phyloP scores from a whole-genome alignment of 805 yeast species.

The Ogataea sp. region DNA sequence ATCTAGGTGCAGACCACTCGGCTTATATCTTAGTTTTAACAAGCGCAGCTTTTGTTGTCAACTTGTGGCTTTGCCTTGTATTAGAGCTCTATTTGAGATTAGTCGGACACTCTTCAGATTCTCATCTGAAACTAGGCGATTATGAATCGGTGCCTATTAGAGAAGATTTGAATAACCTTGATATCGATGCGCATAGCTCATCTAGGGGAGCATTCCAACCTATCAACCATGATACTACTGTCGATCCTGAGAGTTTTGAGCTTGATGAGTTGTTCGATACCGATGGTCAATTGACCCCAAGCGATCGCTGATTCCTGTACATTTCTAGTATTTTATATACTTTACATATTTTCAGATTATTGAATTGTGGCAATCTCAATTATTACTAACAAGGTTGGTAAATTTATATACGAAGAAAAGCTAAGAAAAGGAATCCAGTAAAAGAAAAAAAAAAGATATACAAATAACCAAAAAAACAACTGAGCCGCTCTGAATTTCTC shows the following conservation, averaged over 20 bases:
- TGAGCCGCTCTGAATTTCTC: too few relatives aligned
- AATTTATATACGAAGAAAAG: too few relatives aligned
- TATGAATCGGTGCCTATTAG: neutral
- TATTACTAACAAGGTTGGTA: too few relatives aligned
- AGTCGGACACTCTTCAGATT: conserved; percentile 17
- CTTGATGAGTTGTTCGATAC: conserved; percentile 19
- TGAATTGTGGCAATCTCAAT: too few relatives aligned
- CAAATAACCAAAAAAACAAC: too few relatives aligned
- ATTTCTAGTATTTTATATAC: neutral
- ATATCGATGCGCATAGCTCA: neutral
- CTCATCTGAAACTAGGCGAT: neutral
- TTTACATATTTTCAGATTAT: too few relatives aligned
- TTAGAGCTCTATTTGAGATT: conserved; percentile 49
- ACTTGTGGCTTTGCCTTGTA: conserved; percentile 56
- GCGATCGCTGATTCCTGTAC: neutral
- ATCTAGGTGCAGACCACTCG: conserved; percentile 76
- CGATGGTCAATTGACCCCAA: neutral
- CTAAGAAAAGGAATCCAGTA: too few relatives aligned
- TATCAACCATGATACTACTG: conserved; percentile 7
- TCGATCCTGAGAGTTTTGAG: conserved; percentile 16
- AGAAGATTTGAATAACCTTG: neutral
- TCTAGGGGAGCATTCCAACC: conserved; percentile 5
- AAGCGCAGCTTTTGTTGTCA: conserved; percentile 67
- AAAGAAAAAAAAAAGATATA: too few relatives aligned
- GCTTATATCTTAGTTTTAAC: conserved; percentile 67